Percentiles rank a stretch among this genome's conserved stretches.
These are phyloP conservation scores for Apophysomyces trapeziformis DNA, from an alignment of 371 early-diverging fungal genomes.

Conservation along the genomic window DNA sequence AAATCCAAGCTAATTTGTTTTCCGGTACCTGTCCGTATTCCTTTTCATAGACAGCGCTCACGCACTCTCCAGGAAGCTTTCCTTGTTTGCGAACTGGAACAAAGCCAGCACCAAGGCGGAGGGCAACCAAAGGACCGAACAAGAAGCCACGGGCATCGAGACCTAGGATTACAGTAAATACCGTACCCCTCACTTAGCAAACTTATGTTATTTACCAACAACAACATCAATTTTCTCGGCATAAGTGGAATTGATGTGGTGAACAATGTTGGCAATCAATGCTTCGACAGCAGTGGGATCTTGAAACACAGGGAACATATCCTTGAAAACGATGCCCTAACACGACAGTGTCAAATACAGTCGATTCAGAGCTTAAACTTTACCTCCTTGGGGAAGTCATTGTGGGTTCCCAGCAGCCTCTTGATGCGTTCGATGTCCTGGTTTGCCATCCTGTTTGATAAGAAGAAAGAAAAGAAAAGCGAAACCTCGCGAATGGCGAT, in stretches of 20 bases:
- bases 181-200: background rate
- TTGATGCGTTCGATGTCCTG: conserved; percentile 64
- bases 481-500: background rate
- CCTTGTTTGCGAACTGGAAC: conserved; percentile 96
- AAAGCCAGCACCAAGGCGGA: conserved; percentile 88
- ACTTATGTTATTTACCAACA: conserved; percentile 62
- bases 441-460: conserved; percentile 34
- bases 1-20: conserved; percentile 12
- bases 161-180: conserved; percentile 36
- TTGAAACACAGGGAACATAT: conserved; percentile 96
- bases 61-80: conserved; percentile 89
- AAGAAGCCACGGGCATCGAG: conserved; percentile 93
- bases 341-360: background rate
- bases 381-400: conserved; percentile 88
- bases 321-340: conserved; percentile 89
- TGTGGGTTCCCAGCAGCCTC: conserved; percentile 68
- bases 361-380: background rate
- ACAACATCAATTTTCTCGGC: conserved; percentile 86
- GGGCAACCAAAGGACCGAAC: conserved; percentile 88
- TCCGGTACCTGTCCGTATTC: conserved; percentile 88
- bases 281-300: conserved; percentile 92
- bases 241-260: conserved; percentile 73
- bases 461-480: conserved; percentile 9
- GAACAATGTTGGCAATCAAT: conserved; percentile 84
- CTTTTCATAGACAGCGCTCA: conserved; percentile 80